A percentile compares a stretch with the other conserved stretches of the same genome.
Conservation (phyloP, 2,329 filamentous ascomycete genomes). For the Fusarium oligoseptatum region DNA sequence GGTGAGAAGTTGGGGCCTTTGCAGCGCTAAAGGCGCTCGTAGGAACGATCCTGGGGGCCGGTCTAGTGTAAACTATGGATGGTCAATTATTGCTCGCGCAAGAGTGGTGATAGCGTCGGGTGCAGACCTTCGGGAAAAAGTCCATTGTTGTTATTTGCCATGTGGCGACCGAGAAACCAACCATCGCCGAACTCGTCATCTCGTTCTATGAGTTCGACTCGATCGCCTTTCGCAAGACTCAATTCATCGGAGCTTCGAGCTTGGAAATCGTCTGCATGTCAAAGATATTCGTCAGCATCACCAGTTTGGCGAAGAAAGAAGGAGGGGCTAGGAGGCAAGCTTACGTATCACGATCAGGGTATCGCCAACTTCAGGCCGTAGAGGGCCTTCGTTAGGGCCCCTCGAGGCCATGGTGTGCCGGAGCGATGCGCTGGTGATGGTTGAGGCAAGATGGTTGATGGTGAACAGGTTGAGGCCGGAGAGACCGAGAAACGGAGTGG, state of each 20-base stretch:
- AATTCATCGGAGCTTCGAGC: slow-evolving; percentile 95
- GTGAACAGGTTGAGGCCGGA: slow-evolving; percentile 35
- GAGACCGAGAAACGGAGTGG: slow-evolving; percentile 35
- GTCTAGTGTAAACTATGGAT: slow-evolving; percentile 70
- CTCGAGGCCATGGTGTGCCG: slow-evolving; percentile 59
- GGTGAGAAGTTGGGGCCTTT: slow-evolving; percentile 48
- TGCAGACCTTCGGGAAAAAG: slow-evolving; percentile 84
- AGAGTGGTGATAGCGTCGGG: slow-evolving; percentile 10
- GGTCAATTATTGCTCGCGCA: slow-evolving; percentile 42
- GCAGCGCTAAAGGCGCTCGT: slow-evolving; percentile 48
- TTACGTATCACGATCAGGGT: slow-evolving; percentile 79
- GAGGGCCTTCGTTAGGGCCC: slow-evolving; percentile 51
- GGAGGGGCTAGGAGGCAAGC: slow-evolving; percentile 52
- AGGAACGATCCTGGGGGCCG: slow-evolving; percentile 62
- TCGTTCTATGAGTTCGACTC: slow-evolving; percentile 85
- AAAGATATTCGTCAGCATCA: slow-evolving; percentile 26
- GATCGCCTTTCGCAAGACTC: slow-evolving; percentile 85
- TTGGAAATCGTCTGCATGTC: slow-evolving; percentile 82
- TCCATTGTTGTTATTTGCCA: slow-evolving; percentile 79
- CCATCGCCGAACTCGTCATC: slow-evolving; percentile 92
- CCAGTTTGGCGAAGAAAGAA: slow-evolving; percentile 14
- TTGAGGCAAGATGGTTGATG: slow-evolving; percentile 31
- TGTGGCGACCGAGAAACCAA: slow-evolving; percentile 84
- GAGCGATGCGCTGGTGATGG: slow-evolving; percentile 34
- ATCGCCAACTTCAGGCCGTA: slow-evolving; percentile 73